phyloP scores from a whole-genome alignment of 306 rosid species.

The Castanospermum australe region DNA sequence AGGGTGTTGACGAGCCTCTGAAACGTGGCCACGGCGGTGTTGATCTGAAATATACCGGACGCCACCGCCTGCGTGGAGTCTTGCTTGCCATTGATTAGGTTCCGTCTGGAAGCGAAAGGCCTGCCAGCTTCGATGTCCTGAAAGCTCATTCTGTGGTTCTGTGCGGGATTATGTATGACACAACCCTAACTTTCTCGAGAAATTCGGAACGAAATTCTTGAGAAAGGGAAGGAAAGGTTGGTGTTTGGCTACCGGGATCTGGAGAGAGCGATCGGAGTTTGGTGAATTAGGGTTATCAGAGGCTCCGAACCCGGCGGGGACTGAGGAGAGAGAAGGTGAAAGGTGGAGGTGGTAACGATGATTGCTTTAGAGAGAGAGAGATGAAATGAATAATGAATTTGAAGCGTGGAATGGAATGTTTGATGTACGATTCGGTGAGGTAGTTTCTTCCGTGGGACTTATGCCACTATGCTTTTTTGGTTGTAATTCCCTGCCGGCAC shows the following conservation, averaged over 20 bases:
- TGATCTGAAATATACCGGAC: slow-evolving; percentile 96
- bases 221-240: slow-evolving; percentile 15
- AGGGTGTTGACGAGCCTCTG: slow-evolving; percentile 95
- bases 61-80: slow-evolving; percentile 95
- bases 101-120: slow-evolving; percentile 61
- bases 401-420: neutral
- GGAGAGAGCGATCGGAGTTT: slow-evolving; percentile 13
- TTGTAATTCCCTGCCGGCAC: slow-evolving; percentile 33
- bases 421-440: slow-evolving; percentile 11
- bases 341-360: neutral
- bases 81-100: slow-evolving; percentile 62
- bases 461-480: neutral
- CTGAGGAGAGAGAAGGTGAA: neutral
- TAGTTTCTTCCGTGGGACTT: slow-evolving; percentile 5
- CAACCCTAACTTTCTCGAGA: slow-evolving; percentile 46
- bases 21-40: slow-evolving; percentile 91
- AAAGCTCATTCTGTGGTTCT: slow-evolving; percentile 63
- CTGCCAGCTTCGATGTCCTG: slow-evolving; percentile 88
- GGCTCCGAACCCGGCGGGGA: slow-evolving; percentile 34
- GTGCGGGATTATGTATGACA: slow-evolving; percentile 9
- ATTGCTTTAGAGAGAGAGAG: neutral
- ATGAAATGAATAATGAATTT: neutral
- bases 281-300: slow-evolving; percentile 27
- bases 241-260: slow-evolving; percentile 30
- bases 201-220: slow-evolving; percentile 23